A percentile compares a stretch with the other conserved stretches of the same genome.
Conservation (phyloP, 169 alveolate species). For the Cryptosporidium canis region DNA sequence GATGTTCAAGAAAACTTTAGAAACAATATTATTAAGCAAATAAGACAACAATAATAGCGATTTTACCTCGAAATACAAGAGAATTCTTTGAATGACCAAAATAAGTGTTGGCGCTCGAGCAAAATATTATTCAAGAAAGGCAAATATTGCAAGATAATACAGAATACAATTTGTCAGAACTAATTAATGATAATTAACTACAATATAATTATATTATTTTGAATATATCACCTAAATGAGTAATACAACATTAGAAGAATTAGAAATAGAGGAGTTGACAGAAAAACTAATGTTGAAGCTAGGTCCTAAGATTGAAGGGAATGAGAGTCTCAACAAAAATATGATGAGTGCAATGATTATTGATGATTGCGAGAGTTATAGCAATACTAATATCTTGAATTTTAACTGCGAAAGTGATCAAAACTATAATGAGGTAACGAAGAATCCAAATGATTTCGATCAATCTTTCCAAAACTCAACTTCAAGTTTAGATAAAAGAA, state of each 20-base stretch:
- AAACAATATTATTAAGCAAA: conserved; percentile 44
- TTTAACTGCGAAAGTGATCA: not conserved
- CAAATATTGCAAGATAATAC: not conserved
- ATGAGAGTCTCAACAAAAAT: not conserved
- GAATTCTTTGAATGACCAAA: not conserved
- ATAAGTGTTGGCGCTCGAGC: not conserved
- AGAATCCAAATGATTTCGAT: not conserved
- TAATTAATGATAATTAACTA: not conserved
- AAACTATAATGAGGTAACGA: not conserved
- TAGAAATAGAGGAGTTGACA: conserved; percentile 25
- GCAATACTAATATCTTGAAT: not conserved
- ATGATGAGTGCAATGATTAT: not conserved
- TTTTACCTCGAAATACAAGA: not conserved
- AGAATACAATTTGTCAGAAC: not conserved
- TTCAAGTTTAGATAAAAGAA: not conserved
- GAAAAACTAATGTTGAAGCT: conserved; percentile 32
- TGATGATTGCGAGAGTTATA: not conserved
- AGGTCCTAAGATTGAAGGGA: not conserved
- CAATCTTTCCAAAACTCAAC: not conserved
- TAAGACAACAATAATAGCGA: not conserved
- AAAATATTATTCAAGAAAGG: not conserved
- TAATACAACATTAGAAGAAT: not conserved
- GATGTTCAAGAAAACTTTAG: conserved; percentile 51
- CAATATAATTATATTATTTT: not conserved
- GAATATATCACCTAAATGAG: not conserved